A percentile compares a stretch with the other conserved stretches of the same genome.
These are phyloP conservation scores for Starmerella sp. DNA, from an alignment of 805 yeast species.

Conservation along the genomic window DNA sequence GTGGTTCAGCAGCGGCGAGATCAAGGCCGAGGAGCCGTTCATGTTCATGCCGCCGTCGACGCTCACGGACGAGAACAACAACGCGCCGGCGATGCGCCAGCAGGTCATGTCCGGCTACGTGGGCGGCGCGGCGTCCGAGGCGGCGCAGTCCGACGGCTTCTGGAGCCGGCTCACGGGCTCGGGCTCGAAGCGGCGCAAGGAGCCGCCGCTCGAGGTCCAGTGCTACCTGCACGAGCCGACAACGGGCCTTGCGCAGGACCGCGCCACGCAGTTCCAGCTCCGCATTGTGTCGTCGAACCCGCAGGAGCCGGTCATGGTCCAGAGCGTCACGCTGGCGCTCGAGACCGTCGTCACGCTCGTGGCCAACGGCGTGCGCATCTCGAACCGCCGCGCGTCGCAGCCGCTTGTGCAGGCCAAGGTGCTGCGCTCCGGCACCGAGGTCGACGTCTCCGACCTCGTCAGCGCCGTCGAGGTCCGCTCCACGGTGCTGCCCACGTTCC, in stretches of 20 bases:
- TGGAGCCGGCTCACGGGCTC: neutral
- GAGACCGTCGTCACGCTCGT: slow-evolving; percentile 7
- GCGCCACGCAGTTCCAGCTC: neutral
- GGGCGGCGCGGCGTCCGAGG: neutral
- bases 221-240: slow-evolving; percentile 1
- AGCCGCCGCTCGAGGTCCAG: slow-evolving; percentile 7
- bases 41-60: slow-evolving; percentile 10
- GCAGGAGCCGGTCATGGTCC: slow-evolving; percentile 5
- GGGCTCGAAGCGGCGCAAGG: neutral
- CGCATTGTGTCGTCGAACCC: neutral
- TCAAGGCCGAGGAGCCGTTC: slow-evolving; percentile 3
- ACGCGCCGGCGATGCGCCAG: neutral
- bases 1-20: slow-evolving; percentile 9
- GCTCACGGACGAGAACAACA: neutral
- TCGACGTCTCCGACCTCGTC: slow-evolving; percentile 5
- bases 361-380: neutral
- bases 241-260: slow-evolving; percentile 7
- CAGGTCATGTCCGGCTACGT: slow-evolving; percentile 3
- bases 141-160: neutral
- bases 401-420: slow-evolving; percentile 6
- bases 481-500: slow-evolving; percentile 5
- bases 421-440: slow-evolving; percentile 1
- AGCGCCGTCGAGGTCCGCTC: neutral
- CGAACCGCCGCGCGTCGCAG: neutral
- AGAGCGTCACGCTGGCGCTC: neutral